Evolutionary conservation across 768 basidiomycete species (phyloP), one percentile per base, ranked within the genome.

Genomic region (Boletus coccyginus): DNA sequence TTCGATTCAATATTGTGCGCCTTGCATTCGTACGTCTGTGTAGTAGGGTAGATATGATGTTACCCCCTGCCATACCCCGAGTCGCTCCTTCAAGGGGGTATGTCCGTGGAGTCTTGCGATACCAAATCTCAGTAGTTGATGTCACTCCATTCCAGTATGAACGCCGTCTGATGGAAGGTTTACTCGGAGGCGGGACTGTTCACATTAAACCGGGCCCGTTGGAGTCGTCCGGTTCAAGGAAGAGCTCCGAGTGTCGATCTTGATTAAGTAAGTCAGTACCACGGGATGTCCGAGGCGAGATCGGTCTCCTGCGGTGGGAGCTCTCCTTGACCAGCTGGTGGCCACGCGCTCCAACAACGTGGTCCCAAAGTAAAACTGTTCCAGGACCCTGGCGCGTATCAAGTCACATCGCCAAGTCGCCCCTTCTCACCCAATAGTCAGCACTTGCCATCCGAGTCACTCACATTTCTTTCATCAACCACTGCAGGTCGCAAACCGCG

Each of bases 401-500:
- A 58, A 63, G 53, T 68, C 58, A 61, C 64, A 64, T 57, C 58
- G 59, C 63, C 50, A 55, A 62, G 57, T 56, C 46, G 42, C 45
- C 57, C 50, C 60, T 64, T 61, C 54, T 62, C 59, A 45, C 44
- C 61, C 58, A 55, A 41, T 3, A 47, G 38, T 58, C 58, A 39
- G 46, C 12, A 36, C 58, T 64, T 43, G 56, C n/a, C n/a, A n/a
- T 21, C 21, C 21, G 21, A 21, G 21, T 62, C 67, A 63, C 68
- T 65, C 65, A 63, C 51, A 55, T 60, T 62, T 58, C 46, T 57
- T 66, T 62, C 52, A 64, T 64, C 51, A 70, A 60, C 59, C 57
- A 35, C 41, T 61, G 66, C 68, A 65, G 62, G 52, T 70, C 60
- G 55, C 60, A 66, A 44, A 51, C 62, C 68, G 66, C 68, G 68